Conservation (phyloP, 2,329 filamentous ascomycete genomes). For the Aspergillus vadensis region DNA sequence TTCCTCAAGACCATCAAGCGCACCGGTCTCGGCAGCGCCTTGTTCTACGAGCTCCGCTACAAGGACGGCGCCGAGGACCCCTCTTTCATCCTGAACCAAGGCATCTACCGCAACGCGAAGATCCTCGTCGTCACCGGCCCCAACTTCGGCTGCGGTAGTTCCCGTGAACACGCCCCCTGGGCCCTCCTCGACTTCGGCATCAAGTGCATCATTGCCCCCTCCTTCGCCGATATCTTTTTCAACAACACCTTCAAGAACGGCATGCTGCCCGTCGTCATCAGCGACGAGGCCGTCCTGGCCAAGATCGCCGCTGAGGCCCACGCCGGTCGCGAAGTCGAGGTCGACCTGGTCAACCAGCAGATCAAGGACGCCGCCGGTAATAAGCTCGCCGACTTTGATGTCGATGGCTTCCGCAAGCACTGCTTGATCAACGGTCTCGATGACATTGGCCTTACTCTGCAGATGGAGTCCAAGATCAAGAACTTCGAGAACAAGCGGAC, state of each 20-base stretch:
- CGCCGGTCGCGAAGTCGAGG: constrained; percentile 80
- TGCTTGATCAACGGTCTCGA: constrained; percentile 91
- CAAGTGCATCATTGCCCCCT: constrained; percentile 87
- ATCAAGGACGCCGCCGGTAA: constrained; percentile 76
- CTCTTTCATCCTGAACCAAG: constrained; percentile 86
- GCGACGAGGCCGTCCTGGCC: constrained; percentile 66
- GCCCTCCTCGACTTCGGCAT: constrained; percentile 96
- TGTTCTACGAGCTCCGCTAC: constrained; percentile 85
- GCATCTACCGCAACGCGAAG: constrained; percentile 80
- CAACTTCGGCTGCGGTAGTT: constrained; percentile 94
- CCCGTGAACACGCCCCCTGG: constrained; percentile 95
- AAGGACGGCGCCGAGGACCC: constrained; percentile 74
- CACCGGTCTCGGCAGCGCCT: constrained; percentile 82
- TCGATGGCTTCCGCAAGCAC: constrained; percentile 92
- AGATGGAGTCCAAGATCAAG: constrained; percentile 84
- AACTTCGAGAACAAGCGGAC: constrained; percentile 79
- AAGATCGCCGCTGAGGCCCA: constrained; percentile 74
- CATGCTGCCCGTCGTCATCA: constrained; percentile 85
- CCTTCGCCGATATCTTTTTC: constrained; percentile 92
- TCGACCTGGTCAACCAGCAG: constrained; percentile 82
- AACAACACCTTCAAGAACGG: constrained; percentile 99
- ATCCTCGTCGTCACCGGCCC: constrained; percentile 87
- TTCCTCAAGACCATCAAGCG: constrained; percentile 99
- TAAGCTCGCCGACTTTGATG: constrained; percentile 76
- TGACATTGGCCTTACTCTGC: constrained; percentile 92